Conservation (phyloP, 805 yeast genomes). For the Yarrowia divulgata region DNA sequence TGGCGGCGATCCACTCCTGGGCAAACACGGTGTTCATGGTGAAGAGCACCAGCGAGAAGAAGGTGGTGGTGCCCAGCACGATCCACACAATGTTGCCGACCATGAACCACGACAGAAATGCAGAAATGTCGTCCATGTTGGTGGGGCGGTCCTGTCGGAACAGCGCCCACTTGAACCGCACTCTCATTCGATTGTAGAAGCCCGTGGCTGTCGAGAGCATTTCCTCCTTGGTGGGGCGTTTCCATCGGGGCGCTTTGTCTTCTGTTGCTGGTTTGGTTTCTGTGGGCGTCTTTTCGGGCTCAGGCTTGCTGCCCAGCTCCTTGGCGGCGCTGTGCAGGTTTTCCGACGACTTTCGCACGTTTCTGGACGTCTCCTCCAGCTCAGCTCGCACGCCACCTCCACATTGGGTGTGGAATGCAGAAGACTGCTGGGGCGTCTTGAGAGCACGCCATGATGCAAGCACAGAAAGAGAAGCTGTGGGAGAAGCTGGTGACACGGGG, state of each 20-base stretch:
- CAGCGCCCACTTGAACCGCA: slow-evolving; percentile 73
- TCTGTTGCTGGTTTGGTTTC: not conserved
- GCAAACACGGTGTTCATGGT: slow-evolving; percentile 85
- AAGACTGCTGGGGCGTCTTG: too few species aligned
- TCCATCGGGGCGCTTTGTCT: slow-evolving; percentile 31
- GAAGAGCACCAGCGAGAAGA: slow-evolving; percentile 78
- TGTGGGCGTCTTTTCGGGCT: not conserved
- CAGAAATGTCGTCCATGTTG: slow-evolving; percentile 90
- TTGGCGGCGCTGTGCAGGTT: slow-evolving; percentile 7
- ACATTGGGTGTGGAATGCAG: too few species aligned
- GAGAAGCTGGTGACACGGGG: not conserved
- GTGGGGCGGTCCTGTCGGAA: slow-evolving; percentile 81
- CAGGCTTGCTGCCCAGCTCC: not conserved
- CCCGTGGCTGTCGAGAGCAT: slow-evolving; percentile 56
- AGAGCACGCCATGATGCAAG: too few species aligned
- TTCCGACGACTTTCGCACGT: slow-evolving; percentile 19
- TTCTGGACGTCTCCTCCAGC: slow-evolving; percentile 11
- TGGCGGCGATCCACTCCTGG: slow-evolving; percentile 83
- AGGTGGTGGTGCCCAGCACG: slow-evolving; percentile 89
- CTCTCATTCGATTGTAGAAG: slow-evolving; percentile 53
- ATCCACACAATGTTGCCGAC: slow-evolving; percentile 85
- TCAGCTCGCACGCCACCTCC: slow-evolving; percentile 19
- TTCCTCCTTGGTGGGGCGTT: slow-evolving; percentile 52
- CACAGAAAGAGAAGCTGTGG: too few species aligned
- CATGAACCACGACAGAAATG: slow-evolving; percentile 89